phyloP scores from a whole-genome alignment of 441 rosid species.

The Sinapis alba region DNA sequence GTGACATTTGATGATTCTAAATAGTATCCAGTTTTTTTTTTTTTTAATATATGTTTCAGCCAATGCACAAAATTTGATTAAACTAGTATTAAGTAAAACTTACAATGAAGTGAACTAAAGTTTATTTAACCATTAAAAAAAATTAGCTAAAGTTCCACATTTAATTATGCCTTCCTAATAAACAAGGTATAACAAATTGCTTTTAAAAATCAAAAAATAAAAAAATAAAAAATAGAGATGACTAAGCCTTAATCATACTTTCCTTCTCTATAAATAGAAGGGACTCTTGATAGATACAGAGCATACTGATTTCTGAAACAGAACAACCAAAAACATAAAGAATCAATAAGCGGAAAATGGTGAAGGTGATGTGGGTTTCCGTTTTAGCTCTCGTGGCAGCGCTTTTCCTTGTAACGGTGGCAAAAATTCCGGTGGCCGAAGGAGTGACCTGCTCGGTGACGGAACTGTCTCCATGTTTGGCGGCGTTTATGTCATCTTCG shows the following conservation, averaged over 20 bases:
- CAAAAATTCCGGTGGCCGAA: conserved; percentile 25
- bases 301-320: neutral
- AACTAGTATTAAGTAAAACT: no score
- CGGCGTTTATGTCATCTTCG: conserved; percentile 62
- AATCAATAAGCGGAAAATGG: conserved; percentile 22
- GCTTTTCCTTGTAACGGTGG: conserved; percentile 22
- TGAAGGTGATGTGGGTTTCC: conserved; percentile 22
- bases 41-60: no score
- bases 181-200: neutral
- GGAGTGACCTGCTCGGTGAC: conserved; percentile 74
- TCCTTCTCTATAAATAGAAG: neutral
- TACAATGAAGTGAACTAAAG: no score
- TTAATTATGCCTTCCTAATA: neutral
- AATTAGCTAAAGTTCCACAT: neutral
- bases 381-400: neutral
- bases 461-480: conserved; percentile 68
- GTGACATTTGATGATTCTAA: no score
- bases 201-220: no score
- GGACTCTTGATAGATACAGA: neutral
- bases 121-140: no score
- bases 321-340: neutral
- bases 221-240: neutral
- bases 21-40: no score
- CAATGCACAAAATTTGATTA: no score
- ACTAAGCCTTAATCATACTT: neutral